Evolutionary conservation across 176 grass and related monocot genomes (phyloP).

Genomic region (Bonia amplexicaulis): DNA sequence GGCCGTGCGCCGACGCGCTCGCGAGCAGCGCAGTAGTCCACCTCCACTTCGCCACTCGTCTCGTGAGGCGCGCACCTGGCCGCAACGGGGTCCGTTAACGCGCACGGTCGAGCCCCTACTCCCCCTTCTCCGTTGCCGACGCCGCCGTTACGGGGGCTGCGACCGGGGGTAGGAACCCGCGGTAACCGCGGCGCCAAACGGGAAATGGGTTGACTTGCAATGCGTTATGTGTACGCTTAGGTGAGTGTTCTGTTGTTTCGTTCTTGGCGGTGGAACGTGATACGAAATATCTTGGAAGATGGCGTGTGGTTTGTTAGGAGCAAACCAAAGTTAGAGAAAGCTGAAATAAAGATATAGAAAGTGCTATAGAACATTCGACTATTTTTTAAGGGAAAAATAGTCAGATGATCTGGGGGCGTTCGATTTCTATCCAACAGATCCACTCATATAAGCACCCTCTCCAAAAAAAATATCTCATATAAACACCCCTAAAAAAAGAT

Average conservation of each 20-base stretch:
- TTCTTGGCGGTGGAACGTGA: background rate
- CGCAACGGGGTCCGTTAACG: background rate
- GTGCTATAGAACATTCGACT: too few relatives aligned
- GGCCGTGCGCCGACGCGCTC: background rate
- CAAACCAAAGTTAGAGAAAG: background rate
- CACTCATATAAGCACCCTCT: too few relatives aligned
- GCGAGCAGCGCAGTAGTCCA: background rate
- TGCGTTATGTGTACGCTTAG: background rate
- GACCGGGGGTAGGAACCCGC: background rate
- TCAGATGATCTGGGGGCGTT: too few relatives aligned
- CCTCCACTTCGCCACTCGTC: background rate
- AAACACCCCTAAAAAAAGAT: too few relatives aligned
- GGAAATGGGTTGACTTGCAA: conserved; percentile 11
- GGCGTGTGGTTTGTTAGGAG: background rate
- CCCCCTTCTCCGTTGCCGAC: conserved; percentile 13
- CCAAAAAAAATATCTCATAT: too few relatives aligned
- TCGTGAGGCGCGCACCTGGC: background rate
- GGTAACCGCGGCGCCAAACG: background rate
- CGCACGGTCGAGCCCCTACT: background rate
- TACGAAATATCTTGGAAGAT: background rate
- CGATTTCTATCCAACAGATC: too few relatives aligned
- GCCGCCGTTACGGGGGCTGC: conserved; percentile 8
- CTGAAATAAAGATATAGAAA: background rate
- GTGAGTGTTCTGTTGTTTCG: background rate
- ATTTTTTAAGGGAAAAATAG: too few relatives aligned